phyloP scores from a whole-genome alignment of 129 eudicot genomes.

The Sambucus nigra region DNA sequence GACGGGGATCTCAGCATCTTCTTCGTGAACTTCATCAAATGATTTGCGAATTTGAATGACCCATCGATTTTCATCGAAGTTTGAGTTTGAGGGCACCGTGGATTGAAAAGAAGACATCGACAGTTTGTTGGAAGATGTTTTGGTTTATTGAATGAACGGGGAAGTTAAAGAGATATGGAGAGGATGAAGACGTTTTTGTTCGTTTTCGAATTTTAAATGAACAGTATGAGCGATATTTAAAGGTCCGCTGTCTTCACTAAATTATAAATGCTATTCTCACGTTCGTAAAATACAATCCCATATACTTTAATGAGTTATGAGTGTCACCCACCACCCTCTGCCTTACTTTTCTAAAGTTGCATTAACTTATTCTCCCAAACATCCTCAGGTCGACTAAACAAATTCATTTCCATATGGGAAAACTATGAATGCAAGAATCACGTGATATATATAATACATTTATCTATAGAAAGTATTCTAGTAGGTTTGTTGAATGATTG shows the following conservation, averaged over 20 bases:
- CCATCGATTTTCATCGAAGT: slow-evolving; percentile 29
- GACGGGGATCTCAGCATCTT: slow-evolving; percentile 25
- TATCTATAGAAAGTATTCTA: no score
- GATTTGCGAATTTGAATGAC: slow-evolving; percentile 22
- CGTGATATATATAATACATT: no score
- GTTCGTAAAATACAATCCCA: no score
- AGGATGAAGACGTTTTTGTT: neutral
- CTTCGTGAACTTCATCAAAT: slow-evolving; percentile 27
- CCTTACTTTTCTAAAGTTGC: no score
- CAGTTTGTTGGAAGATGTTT: neutral
- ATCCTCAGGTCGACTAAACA: no score
- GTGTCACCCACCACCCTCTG: no score
- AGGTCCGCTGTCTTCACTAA: neutral
- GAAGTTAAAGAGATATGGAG: neutral
- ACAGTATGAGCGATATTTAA: neutral
- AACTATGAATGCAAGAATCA: no score
- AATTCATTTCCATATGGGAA: no score
- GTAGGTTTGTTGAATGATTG: no score
- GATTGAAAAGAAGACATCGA: neutral
- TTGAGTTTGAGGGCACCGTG: slow-evolving; percentile 8
- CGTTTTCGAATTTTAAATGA: neutral
- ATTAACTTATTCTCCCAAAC: no score
- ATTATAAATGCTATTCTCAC: neutral
- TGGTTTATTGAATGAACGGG: neutral
- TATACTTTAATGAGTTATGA: no score